Conservation (phyloP, 2,329 filamentous ascomycete species). For the Amauroascus niger region DNA sequence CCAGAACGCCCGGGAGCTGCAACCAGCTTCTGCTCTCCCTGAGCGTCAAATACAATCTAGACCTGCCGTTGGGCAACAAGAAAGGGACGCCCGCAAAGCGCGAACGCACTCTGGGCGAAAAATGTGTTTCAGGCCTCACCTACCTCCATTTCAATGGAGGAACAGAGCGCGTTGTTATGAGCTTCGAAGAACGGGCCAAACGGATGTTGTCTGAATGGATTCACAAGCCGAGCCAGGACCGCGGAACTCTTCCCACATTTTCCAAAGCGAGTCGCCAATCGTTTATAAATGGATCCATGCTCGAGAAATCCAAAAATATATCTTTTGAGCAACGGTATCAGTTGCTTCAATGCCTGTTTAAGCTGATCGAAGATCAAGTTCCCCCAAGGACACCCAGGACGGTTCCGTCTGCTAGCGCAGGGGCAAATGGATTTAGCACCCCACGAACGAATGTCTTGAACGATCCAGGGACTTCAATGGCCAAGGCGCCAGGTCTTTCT, state of each 20-base stretch:
- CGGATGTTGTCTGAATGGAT: slow-evolving; percentile 19
- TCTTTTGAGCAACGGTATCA: slow-evolving; percentile 1
- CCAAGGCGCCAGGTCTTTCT: not conserved
- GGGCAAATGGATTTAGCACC: not conserved
- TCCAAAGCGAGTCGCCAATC: slow-evolving; percentile 4
- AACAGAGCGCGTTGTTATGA: slow-evolving; percentile 21
- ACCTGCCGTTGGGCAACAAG: slow-evolving; percentile 24
- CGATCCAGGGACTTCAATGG: not conserved
- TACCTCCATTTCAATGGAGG: slow-evolving; percentile 25
- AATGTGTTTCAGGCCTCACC: slow-evolving; percentile 24
- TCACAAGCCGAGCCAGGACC: slow-evolving; percentile 23
- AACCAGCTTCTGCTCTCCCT: slow-evolving; percentile 25
- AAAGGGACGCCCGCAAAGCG: slow-evolving; percentile 16
- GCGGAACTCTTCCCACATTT: slow-evolving; percentile 21
- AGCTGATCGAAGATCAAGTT: not conserved
- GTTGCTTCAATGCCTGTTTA: slow-evolving; percentile 2
- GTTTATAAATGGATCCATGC: slow-evolving; percentile 3
- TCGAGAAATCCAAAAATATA: not conserved
- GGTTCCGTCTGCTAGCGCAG: not conserved
- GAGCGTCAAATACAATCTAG: slow-evolving; percentile 29
- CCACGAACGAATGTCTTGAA: not conserved
- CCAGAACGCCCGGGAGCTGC: slow-evolving; percentile 10
- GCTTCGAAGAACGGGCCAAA: slow-evolving; percentile 28
- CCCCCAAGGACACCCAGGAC: not conserved
- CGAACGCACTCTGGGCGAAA: slow-evolving; percentile 19